phyloP scores from a whole-genome alignment of 352 stramenopile genomes.

The Phytophthora pisi region DNA sequence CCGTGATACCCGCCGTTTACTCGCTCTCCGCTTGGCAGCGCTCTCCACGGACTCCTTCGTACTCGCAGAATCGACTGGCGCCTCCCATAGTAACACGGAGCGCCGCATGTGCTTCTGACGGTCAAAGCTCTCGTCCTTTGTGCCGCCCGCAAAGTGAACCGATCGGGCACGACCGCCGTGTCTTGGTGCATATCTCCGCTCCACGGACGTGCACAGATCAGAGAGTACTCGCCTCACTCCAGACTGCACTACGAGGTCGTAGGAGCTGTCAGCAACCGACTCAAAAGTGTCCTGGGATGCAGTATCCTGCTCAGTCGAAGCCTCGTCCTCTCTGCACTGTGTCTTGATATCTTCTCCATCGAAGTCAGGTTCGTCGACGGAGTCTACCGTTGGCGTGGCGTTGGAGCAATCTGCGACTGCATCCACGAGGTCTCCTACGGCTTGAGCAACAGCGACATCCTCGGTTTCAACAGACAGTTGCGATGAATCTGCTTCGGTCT shows the following conservation, averaged over 20 bases:
- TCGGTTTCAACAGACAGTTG: conserved; percentile 4
- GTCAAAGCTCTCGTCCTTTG: conserved; percentile 6
- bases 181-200: background rate
- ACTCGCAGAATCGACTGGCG: conserved; percentile 19
- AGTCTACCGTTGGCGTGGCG: background rate
- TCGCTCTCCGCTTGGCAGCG: conserved; percentile 34
- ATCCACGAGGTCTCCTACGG: conserved; percentile 16
- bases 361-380: background rate
- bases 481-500: conserved; percentile 5
- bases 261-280: background rate
- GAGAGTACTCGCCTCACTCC: conserved; percentile 2
- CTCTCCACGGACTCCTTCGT: conserved; percentile 32
- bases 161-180: conserved; percentile 11
- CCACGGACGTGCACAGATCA: conserved; percentile 17
- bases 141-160: conserved; percentile 17
- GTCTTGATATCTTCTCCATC: background rate
- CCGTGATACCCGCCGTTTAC: conserved; percentile 35
- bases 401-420: background rate
- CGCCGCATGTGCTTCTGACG: conserved; percentile 8
- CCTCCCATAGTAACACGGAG: conserved; percentile 32
- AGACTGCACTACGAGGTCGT: background rate
- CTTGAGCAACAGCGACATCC: conserved; percentile 1
- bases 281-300: background rate
- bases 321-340: background rate
- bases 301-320: background rate